Percentiles rank a stretch among this genome's conserved stretches.
Evolutionary conservation across 768 basidiomycete genomes (phyloP).

Genomic region (Plicaturopsis crispa): DNA sequence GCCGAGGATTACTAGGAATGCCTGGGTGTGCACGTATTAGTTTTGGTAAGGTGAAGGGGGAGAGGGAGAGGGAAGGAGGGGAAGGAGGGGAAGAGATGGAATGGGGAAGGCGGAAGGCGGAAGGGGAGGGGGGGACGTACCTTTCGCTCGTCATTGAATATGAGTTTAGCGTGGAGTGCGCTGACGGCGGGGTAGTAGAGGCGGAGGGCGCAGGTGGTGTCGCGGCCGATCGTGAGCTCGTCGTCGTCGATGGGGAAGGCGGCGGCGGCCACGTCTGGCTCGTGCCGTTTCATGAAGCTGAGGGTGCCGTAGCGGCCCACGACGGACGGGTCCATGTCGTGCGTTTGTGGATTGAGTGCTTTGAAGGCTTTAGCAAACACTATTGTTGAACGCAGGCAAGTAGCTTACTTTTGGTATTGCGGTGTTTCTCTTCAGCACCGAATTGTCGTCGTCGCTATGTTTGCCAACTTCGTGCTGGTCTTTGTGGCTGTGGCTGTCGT

Average conservation of each 20-base stretch:
- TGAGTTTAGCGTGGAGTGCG: constrained; percentile 56
- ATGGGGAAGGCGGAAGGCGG: too few species aligned
- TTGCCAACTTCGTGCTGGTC: too few species aligned
- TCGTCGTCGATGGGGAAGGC: constrained; percentile 68
- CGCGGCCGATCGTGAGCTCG: constrained; percentile 62
- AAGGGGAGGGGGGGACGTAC: too few species aligned
- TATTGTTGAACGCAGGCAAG: too few species aligned
- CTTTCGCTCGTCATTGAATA: constrained; percentile 56
- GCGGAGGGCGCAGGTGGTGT: constrained; percentile 54
- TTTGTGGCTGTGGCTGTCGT: too few species aligned
- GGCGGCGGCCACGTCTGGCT: constrained; percentile 41
- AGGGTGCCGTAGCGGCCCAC: constrained; percentile 64
- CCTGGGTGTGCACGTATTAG: constrained; percentile 28
- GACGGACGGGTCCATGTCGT: constrained; percentile 42
- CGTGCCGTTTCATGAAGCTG: constrained; percentile 49
- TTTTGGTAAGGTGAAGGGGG: background rate
- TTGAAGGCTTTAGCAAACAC: too few species aligned
- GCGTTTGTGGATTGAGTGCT: too few species aligned
- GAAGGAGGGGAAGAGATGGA: too few species aligned
- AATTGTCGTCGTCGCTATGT: too few species aligned
- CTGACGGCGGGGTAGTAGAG: constrained; percentile 63
- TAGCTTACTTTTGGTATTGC: too few species aligned
- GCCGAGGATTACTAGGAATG: constrained; percentile 61
- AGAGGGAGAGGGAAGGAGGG: too few species aligned
- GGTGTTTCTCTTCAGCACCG: too few species aligned